Evolutionary conservation across 805 yeast species (phyloP).

Genomic region (Metschnikowia corniflorae): DNA sequence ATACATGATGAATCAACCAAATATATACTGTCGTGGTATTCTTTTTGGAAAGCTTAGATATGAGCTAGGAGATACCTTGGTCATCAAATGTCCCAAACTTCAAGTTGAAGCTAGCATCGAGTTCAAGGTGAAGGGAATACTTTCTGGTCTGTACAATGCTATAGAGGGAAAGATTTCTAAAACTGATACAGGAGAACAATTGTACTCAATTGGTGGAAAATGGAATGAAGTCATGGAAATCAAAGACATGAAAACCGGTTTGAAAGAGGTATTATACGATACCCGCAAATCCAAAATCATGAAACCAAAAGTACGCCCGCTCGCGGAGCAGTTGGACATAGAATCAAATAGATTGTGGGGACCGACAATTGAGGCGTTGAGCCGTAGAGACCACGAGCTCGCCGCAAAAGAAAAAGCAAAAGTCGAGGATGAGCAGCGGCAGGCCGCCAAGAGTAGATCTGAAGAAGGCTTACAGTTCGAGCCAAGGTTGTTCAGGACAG

Average conservation of each 20-base stretch:
- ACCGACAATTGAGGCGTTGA: conserved; percentile 77
- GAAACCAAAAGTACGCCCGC: conserved; percentile 71
- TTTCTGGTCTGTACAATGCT: conserved; percentile 87
- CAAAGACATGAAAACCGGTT: conserved; percentile 44
- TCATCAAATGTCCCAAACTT: conserved; percentile 58
- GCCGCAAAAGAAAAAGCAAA: conserved; percentile 88
- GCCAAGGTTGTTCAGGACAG: conserved; percentile 67
- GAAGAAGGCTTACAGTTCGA: conserved; percentile 79
- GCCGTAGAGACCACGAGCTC: conserved; percentile 66
- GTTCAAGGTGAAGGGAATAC: conserved; percentile 92
- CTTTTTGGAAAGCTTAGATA: conserved; percentile 84
- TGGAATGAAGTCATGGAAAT: conserved; percentile 88
- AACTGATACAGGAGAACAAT: conserved; percentile 45
- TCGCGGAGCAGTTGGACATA: conserved; percentile 71
- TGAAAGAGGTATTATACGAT: conserved; percentile 40
- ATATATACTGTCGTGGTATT: conserved; percentile 91
- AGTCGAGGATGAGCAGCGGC: conserved; percentile 86
- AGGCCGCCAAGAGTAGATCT: conserved; percentile 62
- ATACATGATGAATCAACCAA: conserved; percentile 90
- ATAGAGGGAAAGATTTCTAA: conserved; percentile 60
- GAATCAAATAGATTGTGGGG: conserved; percentile 87
- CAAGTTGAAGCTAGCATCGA: conserved; percentile 77
- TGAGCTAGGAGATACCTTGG: conserved; percentile 90
- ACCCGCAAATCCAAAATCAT: conserved; percentile 50
- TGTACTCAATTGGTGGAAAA: conserved; percentile 76